Evolutionary conservation across 495 filamentous ascomycete genomes (phyloP).

Genomic region (Lophiotrema nucula): DNA sequence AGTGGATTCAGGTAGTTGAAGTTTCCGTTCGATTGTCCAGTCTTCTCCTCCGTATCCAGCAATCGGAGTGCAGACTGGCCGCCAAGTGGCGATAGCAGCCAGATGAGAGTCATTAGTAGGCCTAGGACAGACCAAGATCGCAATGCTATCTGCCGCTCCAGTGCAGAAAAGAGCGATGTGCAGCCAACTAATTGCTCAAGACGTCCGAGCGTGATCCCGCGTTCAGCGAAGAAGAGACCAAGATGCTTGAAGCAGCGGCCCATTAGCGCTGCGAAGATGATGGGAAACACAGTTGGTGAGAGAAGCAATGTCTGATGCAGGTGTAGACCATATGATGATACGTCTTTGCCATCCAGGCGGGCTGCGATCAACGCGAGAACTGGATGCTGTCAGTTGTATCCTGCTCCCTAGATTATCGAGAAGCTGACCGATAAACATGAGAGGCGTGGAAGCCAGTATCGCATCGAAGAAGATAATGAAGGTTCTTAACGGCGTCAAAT

Average conservation of each 20-base stretch:
- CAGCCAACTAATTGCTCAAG: conserved; percentile 29
- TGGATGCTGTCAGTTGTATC: not conserved
- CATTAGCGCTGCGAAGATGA: conserved; percentile 27
- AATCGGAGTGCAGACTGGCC: conserved; percentile 28
- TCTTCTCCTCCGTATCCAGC: not conserved
- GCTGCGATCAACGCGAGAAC: conserved; percentile 20
- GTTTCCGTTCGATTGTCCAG: not conserved
- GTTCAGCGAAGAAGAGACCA: conserved; percentile 18
- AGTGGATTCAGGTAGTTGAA: conserved; percentile 10
- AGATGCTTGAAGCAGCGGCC: conserved; percentile 23
- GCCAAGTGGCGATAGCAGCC: conserved; percentile 24
- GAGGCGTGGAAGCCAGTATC: conserved; percentile 15
- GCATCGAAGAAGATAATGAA: conserved; percentile 22
- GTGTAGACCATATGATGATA: conserved; percentile 13
- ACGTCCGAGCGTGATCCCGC: conserved; percentile 18
- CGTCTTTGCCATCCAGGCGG: conserved; percentile 8
- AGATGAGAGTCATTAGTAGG: conserved; percentile 9
- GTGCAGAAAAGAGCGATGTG: conserved; percentile 19
- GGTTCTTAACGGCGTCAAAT: conserved; percentile 4
- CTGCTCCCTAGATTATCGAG: not conserved
- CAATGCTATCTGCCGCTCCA: conserved; percentile 17
- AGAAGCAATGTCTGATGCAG: conserved; percentile 13
- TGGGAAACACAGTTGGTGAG: conserved; percentile 25
- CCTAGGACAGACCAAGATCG: conserved; percentile 16
- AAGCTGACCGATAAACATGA: conserved; percentile 23